Evolutionary conservation across 495 filamentous ascomycete genomes (phyloP), one percentile per base, ranked within the genome.

Genomic region (Penicillium longicatenatum): DNA sequence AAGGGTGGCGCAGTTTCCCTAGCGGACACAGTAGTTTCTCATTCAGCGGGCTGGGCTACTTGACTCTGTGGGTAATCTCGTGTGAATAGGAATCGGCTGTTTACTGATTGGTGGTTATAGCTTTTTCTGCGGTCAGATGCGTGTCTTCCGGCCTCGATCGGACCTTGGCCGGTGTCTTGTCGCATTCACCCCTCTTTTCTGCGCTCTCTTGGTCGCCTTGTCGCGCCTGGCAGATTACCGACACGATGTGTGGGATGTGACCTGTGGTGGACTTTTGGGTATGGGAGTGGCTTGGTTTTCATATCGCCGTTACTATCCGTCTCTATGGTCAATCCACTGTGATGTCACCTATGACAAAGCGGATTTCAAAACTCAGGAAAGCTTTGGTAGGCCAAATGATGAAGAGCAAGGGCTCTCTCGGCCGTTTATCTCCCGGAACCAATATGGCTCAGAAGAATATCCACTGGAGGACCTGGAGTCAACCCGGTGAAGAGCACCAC

Each of bases 211-310:
- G 78, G 92, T 98, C 60, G 92, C 92, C 2, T 90, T 96, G 45
- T 93, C 89, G n/a, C 82, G 94, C 7, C 86, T 90, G 49, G 88
- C 96, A 67, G 94, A 99, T 69, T 99, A 99, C 68, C 75, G 94
- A 24, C 94, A 99, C 62, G 95, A 98, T 68, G 89, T 95, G 5
- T 96, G 87, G 49, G 94, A 99, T 75, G 95, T 99, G 19, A 88
- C 84, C 22, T 76, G 77, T 16, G 94, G 94, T 0, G 86, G 83
- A 1, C 57, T 89, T 29, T 76, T 99, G 12, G 94, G 94, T 2
- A 80, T 87, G 59, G 67, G 76, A 7, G 75, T 97, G 10, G 86
- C 90, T 17, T 89, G 88, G 64, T 95, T 92, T 73, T 91, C 87
- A 22, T 98, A 97, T 64, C 75, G 90, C 58, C 80, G 86, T 50